Conservation (phyloP, 805 yeast genomes). For the Zygosaccharomyces bailii region DNA sequence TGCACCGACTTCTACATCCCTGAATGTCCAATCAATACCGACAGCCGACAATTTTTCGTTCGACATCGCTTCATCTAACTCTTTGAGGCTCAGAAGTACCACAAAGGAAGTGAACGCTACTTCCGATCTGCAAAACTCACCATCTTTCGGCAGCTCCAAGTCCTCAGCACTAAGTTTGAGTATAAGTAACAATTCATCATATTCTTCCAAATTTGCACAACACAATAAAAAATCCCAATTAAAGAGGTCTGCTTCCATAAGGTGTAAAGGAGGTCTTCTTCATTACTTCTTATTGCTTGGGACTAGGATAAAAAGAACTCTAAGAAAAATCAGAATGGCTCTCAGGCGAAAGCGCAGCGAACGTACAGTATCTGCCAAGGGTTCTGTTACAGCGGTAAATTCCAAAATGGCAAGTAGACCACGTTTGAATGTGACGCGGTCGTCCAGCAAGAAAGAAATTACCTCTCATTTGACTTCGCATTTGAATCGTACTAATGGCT, state of each 20-base stretch:
- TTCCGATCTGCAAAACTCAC: conserved; percentile 2
- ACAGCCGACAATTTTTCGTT: conserved; percentile 33
- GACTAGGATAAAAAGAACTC: conserved; percentile 3
- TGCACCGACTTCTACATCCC: conserved; percentile 17
- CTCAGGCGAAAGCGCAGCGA: conserved; percentile 1
- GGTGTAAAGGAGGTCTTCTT: conserved; percentile 27
- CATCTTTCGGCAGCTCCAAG: conserved; percentile 9
- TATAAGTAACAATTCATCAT: conserved; percentile 5
- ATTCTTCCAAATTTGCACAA: conserved; percentile 5
- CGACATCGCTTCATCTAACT: conserved; percentile 23
- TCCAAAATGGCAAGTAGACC: conserved; percentile 4
- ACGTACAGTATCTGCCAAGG: conserved; percentile 1
- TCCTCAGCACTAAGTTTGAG: conserved; percentile 1
- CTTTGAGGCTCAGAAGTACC: conserved; percentile 5
- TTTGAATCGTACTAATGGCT: conserved; percentile 30
- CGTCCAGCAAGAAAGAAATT: conserved; percentile 17
- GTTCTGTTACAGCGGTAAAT: not conserved
- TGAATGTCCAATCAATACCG: conserved; percentile 24
- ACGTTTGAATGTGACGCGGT: conserved; percentile 5
- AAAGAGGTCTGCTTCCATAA: conserved; percentile 38
- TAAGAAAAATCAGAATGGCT: conserved; percentile 3
- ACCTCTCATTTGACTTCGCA: conserved; percentile 30
- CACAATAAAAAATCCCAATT: conserved; percentile 31
- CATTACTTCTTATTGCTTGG: conserved; percentile 6
- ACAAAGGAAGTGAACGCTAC: conserved; percentile 13